Evolutionary conservation across 139 green algal species (phyloP).

Genomic region (Haematococcus lacustris): DNA sequence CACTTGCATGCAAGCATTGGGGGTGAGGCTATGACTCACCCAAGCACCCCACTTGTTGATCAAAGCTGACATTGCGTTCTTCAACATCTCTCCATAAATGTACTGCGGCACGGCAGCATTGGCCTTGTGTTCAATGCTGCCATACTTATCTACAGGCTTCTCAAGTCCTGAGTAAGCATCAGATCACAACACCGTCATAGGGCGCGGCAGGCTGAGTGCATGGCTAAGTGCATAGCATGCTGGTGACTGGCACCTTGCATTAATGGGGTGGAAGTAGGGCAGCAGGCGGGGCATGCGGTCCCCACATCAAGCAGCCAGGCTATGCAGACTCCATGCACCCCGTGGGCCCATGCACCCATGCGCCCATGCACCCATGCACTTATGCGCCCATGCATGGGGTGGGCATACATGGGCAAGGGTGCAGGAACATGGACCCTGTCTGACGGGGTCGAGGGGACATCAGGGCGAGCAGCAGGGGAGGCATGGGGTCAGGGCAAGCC

Average conservation of each 20-base stretch:
- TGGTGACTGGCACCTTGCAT: neutral
- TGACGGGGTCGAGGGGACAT: no score
- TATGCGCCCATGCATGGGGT: neutral
- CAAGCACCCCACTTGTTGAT: neutral
- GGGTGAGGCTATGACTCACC: neutral
- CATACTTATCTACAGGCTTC: neutral
- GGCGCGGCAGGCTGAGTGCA: neutral
- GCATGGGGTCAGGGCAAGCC: neutral
- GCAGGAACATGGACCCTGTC: no score
- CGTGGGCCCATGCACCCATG: no score
- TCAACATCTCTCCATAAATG: constrained; percentile 26
- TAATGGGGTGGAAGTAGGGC: no score
- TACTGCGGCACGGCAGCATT: neutral
- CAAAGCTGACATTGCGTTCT: constrained; percentile 28
- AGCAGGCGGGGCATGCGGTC: no score
- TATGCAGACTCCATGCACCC: no score
- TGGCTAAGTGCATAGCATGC: neutral
- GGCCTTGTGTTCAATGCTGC: neutral
- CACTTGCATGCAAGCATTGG: neutral
- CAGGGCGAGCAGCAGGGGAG: no score
- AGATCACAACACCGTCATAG: neutral
- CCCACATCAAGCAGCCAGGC: no score
- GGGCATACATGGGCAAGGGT: neutral
- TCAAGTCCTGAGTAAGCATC: neutral
- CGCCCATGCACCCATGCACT: neutral